Percentiles rank a stretch among this genome's conserved stretches.
Conservation (phyloP, 257 asterid genomes). For the Solanum pinnatisectum region DNA sequence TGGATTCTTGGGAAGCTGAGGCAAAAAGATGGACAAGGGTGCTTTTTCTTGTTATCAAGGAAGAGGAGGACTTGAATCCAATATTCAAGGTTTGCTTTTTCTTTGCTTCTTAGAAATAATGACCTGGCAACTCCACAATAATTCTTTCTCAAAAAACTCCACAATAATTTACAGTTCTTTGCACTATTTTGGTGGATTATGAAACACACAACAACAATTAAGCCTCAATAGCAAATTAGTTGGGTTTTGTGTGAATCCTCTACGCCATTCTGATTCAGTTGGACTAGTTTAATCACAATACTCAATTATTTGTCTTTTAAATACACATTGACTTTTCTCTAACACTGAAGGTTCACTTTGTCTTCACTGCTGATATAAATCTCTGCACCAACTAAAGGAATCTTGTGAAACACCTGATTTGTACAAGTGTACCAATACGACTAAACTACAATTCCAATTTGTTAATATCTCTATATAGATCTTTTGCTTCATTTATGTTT, state of each 20-base stretch:
- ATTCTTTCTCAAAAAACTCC: background rate
- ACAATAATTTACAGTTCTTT: background rate
- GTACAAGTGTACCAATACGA: background rate
- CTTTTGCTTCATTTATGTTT: background rate
- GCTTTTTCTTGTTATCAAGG: constrained; percentile 50
- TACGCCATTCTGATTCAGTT: background rate
- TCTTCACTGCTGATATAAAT: background rate
- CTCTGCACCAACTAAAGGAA: background rate
- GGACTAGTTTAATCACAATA: background rate
- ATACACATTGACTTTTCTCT: background rate
- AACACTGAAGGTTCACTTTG: background rate
- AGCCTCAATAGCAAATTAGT: background rate
- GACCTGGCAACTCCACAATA: background rate
- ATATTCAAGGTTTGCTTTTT: constrained; percentile 37
- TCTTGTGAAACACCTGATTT: background rate
- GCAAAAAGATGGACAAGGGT: constrained; percentile 85
- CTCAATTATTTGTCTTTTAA: background rate
- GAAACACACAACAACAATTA: background rate
- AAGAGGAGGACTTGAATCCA: constrained; percentile 35
- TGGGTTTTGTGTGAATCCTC: background rate
- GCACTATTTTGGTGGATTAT: background rate
- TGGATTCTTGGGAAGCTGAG: constrained; percentile 72
- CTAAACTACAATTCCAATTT: background rate
- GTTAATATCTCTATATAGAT: background rate
- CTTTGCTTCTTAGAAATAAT: background rate